Evolutionary conservation across 2,329 filamentous ascomycete genomes (phyloP), one percentile per base, ranked within the genome.

Genomic region (Zelopaecilomyces penicillatus): DNA sequence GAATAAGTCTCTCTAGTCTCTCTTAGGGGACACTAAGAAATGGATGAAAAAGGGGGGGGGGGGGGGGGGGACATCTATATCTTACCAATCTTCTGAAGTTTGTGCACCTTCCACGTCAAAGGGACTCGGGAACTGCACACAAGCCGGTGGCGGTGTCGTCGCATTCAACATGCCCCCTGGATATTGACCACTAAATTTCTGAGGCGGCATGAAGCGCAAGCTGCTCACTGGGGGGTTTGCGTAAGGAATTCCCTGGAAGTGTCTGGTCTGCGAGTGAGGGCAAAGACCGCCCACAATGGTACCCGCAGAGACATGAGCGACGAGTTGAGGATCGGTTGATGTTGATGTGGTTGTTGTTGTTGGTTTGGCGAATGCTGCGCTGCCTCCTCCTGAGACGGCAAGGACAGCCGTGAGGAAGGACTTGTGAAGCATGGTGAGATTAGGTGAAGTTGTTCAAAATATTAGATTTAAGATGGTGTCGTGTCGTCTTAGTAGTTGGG

Each of bases 241-340:
- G 42, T 48, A 54, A 1, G 52, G 51, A 31, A 53, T 51, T 37
- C 52, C 50, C 26, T 50, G 47, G 27, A 52, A 53, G 2, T 49
- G 35, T 27, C 38, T 44, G 4, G 38, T 43, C 3, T 12, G 9
- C 12, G 38, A 40, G 30, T 40, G n/a, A 12, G 38, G 38, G 26
- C 38, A 40, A 6, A 11, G 9, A 11, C 29, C 30, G 6, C 38
- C 38, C 5, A 5, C 28, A 26, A 40, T 32, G 9, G 7, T n/a
- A 8, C 38, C 38, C 5, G 38, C 29, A 31, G 10, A 26, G n/a
- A 30, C 5, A n/a, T 30, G 5, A 6, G n/a, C 38, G 6, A 26
- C 26, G n/a, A 30, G n/a, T 19, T 19, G 2, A 19, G 19, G 19
- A 19, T 19, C 19, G 19, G 19, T 19, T 19, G 19, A 19, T 19